Evolutionary conservation across 1,139 yeast genomes (phyloP), one percentile per base, ranked within the genome.

Genomic region (Kurtzmaniella quercitrusa): DNA sequence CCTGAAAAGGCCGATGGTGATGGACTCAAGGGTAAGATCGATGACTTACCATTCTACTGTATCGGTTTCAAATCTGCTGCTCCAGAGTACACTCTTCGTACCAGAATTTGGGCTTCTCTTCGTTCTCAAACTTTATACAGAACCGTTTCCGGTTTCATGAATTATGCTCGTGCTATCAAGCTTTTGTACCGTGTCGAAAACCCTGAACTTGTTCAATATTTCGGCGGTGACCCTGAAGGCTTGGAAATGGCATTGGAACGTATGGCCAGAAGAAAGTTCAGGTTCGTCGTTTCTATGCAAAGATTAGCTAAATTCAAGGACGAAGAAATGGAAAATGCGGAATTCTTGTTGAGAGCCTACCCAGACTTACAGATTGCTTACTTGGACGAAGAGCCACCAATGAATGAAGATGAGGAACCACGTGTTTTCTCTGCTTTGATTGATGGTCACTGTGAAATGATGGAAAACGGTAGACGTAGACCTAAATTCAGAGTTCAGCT

Each of bases 31-130:
- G 80, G 87, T 49, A 86, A 88, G 78, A 93, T 93, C 65, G 98
- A 93, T 64, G 98, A 93, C 61, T 77, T 93, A 65, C 98, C 98
- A 53, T 93, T 93, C 74, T 93, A 93, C 78, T 91, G 98, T 76
- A 88, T 89, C 68, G 98, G 98, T 76, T 93, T 93, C 86, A 93
- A 93, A 72, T 86, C 96, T 60, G 97, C 98, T 66, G 98, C 98
- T 52, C 98, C 98, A 43, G 98, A 93, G 70, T 93, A 93, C 69
- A 93, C 98, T 50, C 76, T 93, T 63, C 87, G 98, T 76, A 93
- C 98, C 11, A 84, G 98, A 77, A 93, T 93, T 59, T 93, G 98
- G 98, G 98, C 98, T 41, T 93, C 98, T 40, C 81, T 93, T 62
- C 87, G 98, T 71, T 93, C 98, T 42, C 98, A 93, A 76, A 93